Evolutionary conservation across 495 filamentous ascomycete genomes (phyloP).

Genomic region (Penicillium simplicissimum): DNA sequence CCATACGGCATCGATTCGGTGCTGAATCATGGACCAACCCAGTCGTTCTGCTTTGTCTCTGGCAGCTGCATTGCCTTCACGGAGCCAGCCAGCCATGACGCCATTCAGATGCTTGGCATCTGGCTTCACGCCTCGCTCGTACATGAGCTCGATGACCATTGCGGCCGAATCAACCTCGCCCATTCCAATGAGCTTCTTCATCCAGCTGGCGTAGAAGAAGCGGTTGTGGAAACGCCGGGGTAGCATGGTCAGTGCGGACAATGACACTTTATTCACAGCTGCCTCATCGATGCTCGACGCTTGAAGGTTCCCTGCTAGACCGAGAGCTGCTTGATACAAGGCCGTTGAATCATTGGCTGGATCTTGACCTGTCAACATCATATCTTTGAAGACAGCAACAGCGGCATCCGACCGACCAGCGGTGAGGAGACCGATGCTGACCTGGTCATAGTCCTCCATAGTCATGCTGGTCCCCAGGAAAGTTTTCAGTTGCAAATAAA

Average conservation of each 20-base stretch:
- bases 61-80: slow-evolving; percentile 53
- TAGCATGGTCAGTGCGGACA: slow-evolving; percentile 52
- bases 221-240: slow-evolving; percentile 68
- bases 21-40: slow-evolving; percentile 75
- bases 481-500: slow-evolving; percentile 63
- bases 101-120: slow-evolving; percentile 74
- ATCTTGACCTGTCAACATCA: slow-evolving; percentile 69
- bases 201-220: slow-evolving; percentile 80
- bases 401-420: slow-evolving; percentile 61
- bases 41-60: slow-evolving; percentile 65
- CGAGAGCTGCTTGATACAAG: slow-evolving; percentile 48
- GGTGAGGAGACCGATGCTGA: slow-evolving; percentile 63
- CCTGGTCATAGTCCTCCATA: slow-evolving; percentile 72
- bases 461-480: slow-evolving; percentile 62
- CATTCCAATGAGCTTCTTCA: slow-evolving; percentile 75
- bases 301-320: slow-evolving; percentile 48
- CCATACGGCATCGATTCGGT: slow-evolving; percentile 60
- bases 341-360: slow-evolving; percentile 50
- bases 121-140: slow-evolving; percentile 61
- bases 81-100: slow-evolving; percentile 71
- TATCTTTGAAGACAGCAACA: slow-evolving; percentile 75
- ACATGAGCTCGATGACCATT: slow-evolving; percentile 67
- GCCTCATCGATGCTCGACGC: slow-evolving; percentile 46
- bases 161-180: slow-evolving; percentile 69
- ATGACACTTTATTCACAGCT: slow-evolving; percentile 53